phyloP scores from a whole-genome alignment of 2,329 filamentous ascomycete species.

The Ophiocordyceps camponoti-rufipedis region DNA sequence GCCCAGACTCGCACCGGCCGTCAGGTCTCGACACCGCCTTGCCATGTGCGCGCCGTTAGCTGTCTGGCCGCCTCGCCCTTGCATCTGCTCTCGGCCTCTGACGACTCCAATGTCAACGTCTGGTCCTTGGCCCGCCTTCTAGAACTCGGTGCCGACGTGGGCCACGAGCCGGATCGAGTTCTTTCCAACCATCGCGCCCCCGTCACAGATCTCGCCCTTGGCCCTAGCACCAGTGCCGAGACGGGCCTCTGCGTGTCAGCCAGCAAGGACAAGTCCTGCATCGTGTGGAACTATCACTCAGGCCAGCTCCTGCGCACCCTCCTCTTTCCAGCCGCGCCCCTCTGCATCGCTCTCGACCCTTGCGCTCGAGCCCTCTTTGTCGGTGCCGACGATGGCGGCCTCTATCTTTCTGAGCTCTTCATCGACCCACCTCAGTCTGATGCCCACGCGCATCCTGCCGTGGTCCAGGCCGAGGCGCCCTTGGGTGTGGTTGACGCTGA shows the following conservation, averaged over 20 bases:
- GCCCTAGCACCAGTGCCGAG: conserved; percentile 47
- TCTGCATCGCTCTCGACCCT: conserved; percentile 61
- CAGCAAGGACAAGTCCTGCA: conserved; percentile 71
- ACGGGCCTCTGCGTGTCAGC: conserved; percentile 73
- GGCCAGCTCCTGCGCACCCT: conserved; percentile 65
- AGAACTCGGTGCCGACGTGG: conserved; percentile 31
- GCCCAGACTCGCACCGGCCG: conserved; percentile 54
- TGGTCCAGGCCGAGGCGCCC: conserved; percentile 33
- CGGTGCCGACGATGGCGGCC: conserved; percentile 60
- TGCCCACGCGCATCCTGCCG: conserved; percentile 31
- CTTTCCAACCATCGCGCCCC: conserved; percentile 61
- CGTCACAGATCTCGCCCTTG: conserved; percentile 45
- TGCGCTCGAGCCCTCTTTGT: conserved; percentile 69
- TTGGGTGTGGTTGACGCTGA: conserved; percentile 42
- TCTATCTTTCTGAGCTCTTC: conserved; percentile 64
- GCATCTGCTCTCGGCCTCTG: conserved; percentile 60
- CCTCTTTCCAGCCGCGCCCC: conserved; percentile 55
- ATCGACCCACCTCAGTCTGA: conserved; percentile 33
- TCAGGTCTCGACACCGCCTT: conserved; percentile 55
- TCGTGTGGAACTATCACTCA: conserved; percentile 82
- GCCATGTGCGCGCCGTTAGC: conserved; percentile 67
- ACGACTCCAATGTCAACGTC: conserved; percentile 79
- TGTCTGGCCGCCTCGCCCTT: conserved; percentile 54
- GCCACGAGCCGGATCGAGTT: conserved; percentile 54
- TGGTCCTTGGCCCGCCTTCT: conserved; percentile 72